phyloP scores from a whole-genome alignment of 129 eudicot genomes.

The Silybum marianum region DNA sequence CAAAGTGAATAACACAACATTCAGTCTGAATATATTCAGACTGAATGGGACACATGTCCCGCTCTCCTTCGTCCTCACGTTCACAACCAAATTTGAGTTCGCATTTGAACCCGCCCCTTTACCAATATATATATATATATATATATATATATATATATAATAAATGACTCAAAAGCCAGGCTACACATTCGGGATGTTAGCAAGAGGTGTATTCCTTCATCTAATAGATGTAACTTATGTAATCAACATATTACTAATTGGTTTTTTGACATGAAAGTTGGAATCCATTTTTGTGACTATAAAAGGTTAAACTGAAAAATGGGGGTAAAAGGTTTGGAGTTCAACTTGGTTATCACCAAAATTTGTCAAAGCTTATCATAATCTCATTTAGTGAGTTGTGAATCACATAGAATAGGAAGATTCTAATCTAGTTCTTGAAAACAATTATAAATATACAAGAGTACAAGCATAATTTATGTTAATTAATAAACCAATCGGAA shows the following conservation, averaged over 20 bases:
- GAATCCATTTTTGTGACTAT: too few relatives aligned
- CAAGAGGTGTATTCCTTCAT: not conserved
- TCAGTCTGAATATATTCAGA: too few relatives aligned
- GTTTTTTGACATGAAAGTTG: not conserved
- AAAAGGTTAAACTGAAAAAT: too few relatives aligned
- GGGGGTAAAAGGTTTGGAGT: not conserved
- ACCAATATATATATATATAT: too few relatives aligned
- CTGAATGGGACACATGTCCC: too few relatives aligned
- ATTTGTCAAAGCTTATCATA: not conserved
- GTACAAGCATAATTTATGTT: not conserved
- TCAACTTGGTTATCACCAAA: not conserved
- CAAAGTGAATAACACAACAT: too few relatives aligned
- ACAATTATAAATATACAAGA: not conserved
- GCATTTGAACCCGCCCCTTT: too few relatives aligned
- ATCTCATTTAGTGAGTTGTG: not conserved
- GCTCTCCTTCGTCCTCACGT: too few relatives aligned
- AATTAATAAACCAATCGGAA: not conserved
- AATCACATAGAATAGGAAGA: not conserved
- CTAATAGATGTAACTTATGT: not conserved
- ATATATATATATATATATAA: too few relatives aligned
- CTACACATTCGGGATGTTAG: too few relatives aligned
- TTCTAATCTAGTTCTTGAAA: not conserved
- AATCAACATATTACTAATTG: not conserved
- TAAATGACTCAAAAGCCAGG: too few relatives aligned
- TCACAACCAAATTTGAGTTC: too few relatives aligned